phyloP scores from a whole-genome alignment of 768 basidiomycete genomes.

The Lactifluus subvellereus region DNA sequence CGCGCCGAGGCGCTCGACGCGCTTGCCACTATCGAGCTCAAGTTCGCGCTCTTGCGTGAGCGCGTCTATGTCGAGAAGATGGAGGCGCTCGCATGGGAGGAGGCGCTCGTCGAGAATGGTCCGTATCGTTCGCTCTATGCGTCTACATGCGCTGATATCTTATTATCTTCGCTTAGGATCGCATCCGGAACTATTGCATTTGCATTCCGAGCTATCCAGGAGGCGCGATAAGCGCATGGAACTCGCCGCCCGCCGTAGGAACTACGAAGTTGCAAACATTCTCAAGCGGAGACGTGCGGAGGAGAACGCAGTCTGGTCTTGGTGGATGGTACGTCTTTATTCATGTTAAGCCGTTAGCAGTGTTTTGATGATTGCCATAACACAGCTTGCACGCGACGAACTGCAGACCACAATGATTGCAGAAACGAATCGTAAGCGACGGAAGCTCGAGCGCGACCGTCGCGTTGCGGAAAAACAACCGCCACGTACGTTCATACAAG shows the following conservation, averaged over 20 bases:
- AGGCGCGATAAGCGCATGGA: constrained; percentile 78
- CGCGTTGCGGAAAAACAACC: constrained; percentile 71
- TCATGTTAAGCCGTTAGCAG: neutral
- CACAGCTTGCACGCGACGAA: constrained; percentile 67
- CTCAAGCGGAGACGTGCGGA: constrained; percentile 59
- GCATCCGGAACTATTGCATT: constrained; percentile 81
- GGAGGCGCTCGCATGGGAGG: constrained; percentile 86
- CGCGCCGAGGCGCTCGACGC: constrained; percentile 85
- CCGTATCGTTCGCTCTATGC: constrained; percentile 28
- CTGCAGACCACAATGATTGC: constrained; percentile 85
- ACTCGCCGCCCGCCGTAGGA: constrained; percentile 68
- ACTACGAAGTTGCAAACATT: constrained; percentile 59
- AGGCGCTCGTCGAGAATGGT: constrained; percentile 74
- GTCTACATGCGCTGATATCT: constrained; percentile 4
- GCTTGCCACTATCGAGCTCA: constrained; percentile 85
- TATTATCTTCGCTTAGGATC: constrained; percentile 42
- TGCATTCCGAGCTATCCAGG: constrained; percentile 72
- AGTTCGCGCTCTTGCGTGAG: constrained; percentile 83
- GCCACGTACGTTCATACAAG: constrained; percentile 45
- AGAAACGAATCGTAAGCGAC: constrained; percentile 80
- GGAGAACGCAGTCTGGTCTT: constrained; percentile 77
- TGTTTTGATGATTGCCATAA: neutral
- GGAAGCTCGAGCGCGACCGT: constrained; percentile 81
- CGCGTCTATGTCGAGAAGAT: constrained; percentile 90
- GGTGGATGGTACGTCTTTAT: constrained; percentile 51